These are phyloP conservation scores for Trifolium subterraneum DNA, from an alignment of 306 rosid species.

Conservation along the genomic window DNA sequence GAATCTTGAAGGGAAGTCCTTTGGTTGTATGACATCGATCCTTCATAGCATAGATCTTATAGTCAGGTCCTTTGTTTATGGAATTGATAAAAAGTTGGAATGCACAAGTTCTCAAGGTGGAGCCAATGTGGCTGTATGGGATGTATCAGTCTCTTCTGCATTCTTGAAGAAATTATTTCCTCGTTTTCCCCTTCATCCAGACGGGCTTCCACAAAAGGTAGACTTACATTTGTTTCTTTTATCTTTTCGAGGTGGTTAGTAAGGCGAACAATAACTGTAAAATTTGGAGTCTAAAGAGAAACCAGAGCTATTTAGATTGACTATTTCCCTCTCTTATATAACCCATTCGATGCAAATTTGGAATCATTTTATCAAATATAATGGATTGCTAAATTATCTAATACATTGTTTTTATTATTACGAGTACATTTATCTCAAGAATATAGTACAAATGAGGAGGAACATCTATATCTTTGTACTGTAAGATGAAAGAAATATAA, in stretches of 20 bases:
- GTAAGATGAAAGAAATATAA: background rate
- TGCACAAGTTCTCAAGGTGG: conserved; percentile 49
- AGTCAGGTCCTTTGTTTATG: conserved; percentile 60
- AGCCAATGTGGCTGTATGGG: conserved; percentile 47
- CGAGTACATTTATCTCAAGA: background rate
- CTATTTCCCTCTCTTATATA: conserved; percentile 23
- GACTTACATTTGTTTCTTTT: conserved; percentile 16
- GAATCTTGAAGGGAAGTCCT: conserved; percentile 61
- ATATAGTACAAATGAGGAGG: conserved; percentile 10
- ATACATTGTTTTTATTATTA: background rate
- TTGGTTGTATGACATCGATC: conserved; percentile 69
- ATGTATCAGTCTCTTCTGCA: conserved; percentile 53
- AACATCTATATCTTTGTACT: conserved; percentile 15
- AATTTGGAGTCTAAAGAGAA: conserved; percentile 22
- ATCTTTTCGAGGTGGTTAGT: conserved; percentile 5
- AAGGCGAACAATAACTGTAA: conserved; percentile 26
- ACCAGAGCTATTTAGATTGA: conserved; percentile 23
- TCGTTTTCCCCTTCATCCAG: conserved; percentile 67
- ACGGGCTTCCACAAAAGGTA: conserved; percentile 69
- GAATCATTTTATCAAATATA: conserved; percentile 15
- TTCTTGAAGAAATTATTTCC: conserved; percentile 68
- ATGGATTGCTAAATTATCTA: conserved; percentile 27
- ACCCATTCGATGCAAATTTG: conserved; percentile 26
- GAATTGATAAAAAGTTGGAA: conserved; percentile 47
- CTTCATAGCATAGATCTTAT: conserved; percentile 72